Base-by-base conservation (phyloP, 768 basidiomycete species). In the Neoboletus magnificus region DNA sequence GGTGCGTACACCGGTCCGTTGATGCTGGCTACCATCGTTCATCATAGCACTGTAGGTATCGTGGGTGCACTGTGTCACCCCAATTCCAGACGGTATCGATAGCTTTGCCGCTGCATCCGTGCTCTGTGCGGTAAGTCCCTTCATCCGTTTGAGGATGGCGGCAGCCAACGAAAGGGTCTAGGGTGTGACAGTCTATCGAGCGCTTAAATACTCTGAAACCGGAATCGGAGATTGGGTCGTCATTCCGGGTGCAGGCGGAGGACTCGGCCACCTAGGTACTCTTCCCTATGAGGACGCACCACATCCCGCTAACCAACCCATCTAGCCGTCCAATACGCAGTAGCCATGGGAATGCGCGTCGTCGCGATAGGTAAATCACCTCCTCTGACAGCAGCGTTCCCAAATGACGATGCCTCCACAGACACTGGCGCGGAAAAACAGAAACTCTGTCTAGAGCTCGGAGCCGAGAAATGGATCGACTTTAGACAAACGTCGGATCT, bases 101-200 rank as follows among this genome's bases (percentile, higher is more conserved):
- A 87, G 86, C 53, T 80, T 82, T 2, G 84, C 77, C 1, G 87
- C 91, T 5, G 85, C 86, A 2, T 85, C 87, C 11, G 80, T 94
- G 55, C 81, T 92, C 13, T 93, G 90, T 62, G 90, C 89, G 13
- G 86, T 86, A 67, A 51, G 41, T 18, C 13, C 2, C 1, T 42
- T 12, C 6, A 5, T 23, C 20, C 0, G 9, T 15, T 29, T 3
- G 9, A 33, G 16, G 11, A 33, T n/a, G 15, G 23, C 33, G 16
- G 12, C 13, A 27, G 4, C 18, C 1, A 20, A 29, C 18, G 3
- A 30, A 8, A 41, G 3, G 1, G 5, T 41, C 1, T 47, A 87
- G 86, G 90, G 89, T 44, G 76, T 95, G 22, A 94, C 93, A 3
- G 89, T 90, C 2, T 95, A 92, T 66, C 86, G 89, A 55, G 93